These are phyloP conservation scores for Penicillium janthinellum DNA, from an alignment of 2,329 filamentous ascomycete species.

Conservation along the genomic window DNA sequence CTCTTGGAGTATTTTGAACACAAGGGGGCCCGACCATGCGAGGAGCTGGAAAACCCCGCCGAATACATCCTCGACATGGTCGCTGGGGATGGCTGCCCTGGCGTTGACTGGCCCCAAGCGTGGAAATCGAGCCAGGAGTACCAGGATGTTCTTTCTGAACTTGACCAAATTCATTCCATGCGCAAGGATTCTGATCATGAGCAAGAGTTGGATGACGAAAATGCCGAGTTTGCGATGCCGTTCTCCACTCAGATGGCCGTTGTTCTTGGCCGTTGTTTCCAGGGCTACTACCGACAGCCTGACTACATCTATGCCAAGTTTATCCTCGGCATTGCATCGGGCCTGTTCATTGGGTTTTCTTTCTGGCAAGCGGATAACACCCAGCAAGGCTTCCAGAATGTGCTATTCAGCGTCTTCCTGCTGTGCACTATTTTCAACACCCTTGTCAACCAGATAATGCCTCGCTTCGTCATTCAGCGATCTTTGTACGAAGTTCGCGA, in stretches of 20 bases:
- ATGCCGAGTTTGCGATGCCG: conserved; percentile 72
- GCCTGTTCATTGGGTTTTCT: conserved; percentile 77
- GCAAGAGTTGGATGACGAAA: conserved; percentile 47
- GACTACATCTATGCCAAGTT: conserved; percentile 82
- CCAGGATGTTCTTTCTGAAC: conserved; percentile 55
- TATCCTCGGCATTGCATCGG: conserved; percentile 60
- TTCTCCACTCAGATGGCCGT: conserved; percentile 65
- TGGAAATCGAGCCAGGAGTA: conserved; percentile 63
- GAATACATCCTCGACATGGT: conserved; percentile 72
- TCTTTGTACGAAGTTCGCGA: conserved; percentile 81
- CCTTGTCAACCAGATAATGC: conserved; percentile 63
- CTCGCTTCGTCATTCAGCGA: conserved; percentile 78
- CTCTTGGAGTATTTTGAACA: conserved; percentile 64
- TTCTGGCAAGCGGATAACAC: conserved; percentile 72
- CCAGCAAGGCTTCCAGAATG: conserved; percentile 77
- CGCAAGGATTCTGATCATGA: conserved; percentile 55
- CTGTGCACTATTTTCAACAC: conserved; percentile 57
- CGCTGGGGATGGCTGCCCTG: conserved; percentile 30
- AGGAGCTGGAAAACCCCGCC: conserved; percentile 66
- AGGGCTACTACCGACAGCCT: conserved; percentile 85
- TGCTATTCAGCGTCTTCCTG: conserved; percentile 83
- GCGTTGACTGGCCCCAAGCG: conserved; percentile 61
- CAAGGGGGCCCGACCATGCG: conserved; percentile 62
- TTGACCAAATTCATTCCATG: conserved; percentile 56
- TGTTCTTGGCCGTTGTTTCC: conserved; percentile 72